Percentiles rank a stretch among this genome's conserved stretches.
Evolutionary conservation across 495 filamentous ascomycete species (phyloP).

Genomic region (Podospora sp.): DNA sequence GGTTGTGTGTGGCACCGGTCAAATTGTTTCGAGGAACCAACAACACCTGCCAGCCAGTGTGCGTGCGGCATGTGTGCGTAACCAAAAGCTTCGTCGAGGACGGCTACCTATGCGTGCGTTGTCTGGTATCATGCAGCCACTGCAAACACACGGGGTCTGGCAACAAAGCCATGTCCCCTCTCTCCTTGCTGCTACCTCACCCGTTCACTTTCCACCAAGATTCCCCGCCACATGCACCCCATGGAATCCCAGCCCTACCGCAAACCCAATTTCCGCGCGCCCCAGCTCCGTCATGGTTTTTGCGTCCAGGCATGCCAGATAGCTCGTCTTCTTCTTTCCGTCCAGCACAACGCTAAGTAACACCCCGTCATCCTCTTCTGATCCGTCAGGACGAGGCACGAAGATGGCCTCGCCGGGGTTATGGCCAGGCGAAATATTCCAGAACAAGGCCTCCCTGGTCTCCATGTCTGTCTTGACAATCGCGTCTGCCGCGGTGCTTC

Average conservation of each 20-base stretch:
- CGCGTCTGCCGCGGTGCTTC: slow-evolving; percentile 63
- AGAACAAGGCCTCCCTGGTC: slow-evolving; percentile 51
- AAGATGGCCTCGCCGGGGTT: slow-evolving; percentile 77
- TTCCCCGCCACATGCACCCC: slow-evolving; percentile 52
- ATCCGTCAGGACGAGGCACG: slow-evolving; percentile 51
- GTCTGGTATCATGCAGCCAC: no score
- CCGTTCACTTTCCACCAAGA: not conserved
- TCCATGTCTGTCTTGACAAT: slow-evolving; percentile 69
- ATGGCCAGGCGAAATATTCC: slow-evolving; percentile 61
- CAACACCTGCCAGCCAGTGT: no score
- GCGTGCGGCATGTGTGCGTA: no score
- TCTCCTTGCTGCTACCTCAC: no score
- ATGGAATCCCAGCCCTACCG: slow-evolving; percentile 73
- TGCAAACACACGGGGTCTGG: no score
- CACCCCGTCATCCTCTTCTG: slow-evolving; percentile 70
- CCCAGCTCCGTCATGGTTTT: slow-evolving; percentile 65
- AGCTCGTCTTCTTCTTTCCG: slow-evolving; percentile 61
- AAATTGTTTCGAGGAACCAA: no score
- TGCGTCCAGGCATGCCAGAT: slow-evolving; percentile 72
- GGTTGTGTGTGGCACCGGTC: no score
- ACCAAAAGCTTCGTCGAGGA: no score
- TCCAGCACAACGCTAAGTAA: slow-evolving; percentile 73
- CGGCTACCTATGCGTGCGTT: no score
- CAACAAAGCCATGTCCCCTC: no score
- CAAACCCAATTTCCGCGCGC: slow-evolving; percentile 61